Conservation (phyloP, 2,329 filamentous ascomycete species). For the Calonectria multiphialidica region DNA sequence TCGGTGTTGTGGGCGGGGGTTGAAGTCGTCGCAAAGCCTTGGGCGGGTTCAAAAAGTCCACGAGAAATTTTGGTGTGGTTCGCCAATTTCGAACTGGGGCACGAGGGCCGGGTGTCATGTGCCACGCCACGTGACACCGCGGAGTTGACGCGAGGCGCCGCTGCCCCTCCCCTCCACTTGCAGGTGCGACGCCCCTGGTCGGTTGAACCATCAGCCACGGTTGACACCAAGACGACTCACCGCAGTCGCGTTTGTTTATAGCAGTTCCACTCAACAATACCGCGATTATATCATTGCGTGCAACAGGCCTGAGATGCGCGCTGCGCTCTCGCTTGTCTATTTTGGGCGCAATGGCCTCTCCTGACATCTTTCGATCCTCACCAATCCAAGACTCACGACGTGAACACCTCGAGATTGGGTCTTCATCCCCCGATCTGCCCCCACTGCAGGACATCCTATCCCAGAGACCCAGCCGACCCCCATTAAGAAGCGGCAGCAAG, state of each 20-base stretch:
- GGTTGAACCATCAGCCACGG: conserved; percentile 9
- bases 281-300: conserved; percentile 46
- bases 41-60: conserved; percentile 45
- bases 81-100: conserved; percentile 51
- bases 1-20: conserved; percentile 45
- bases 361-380: conserved; percentile 48
- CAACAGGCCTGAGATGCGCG: conserved; percentile 56
- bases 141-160: conserved; percentile 43
- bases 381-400: conserved; percentile 47
- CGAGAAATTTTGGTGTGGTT: conserved; percentile 50
- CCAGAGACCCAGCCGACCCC: conserved; percentile 47
- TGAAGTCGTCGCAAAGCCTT: conserved; percentile 47
- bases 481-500: conserved; percentile 52
- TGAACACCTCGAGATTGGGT: conserved; percentile 48
- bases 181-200: conserved; percentile 1
- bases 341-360: conserved; percentile 48
- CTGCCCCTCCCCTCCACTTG: background rate
- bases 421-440: conserved; percentile 69
- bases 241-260: conserved; percentile 11
- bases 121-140: conserved; percentile 50
- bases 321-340: conserved; percentile 54
- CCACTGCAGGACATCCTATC: conserved; percentile 62
- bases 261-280: conserved; percentile 13
- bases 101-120: conserved; percentile 52
- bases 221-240: background rate